Base-by-base conservation (phyloP, 2,329 filamentous ascomycete genomes). In the Fusarium circinatum region DNA sequence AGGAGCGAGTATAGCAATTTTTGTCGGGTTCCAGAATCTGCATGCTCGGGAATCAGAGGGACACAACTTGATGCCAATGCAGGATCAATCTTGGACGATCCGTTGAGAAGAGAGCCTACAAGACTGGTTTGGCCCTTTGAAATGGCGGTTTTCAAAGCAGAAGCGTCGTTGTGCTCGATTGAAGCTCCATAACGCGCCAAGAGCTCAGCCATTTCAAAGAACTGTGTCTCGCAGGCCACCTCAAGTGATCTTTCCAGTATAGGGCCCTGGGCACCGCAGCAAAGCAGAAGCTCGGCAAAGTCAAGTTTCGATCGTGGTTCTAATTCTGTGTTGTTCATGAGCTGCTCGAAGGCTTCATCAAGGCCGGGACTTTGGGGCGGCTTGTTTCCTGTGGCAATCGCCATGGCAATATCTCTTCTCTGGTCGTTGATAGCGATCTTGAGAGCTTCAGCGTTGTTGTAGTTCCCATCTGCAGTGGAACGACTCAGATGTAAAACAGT, bases 261-360 rank as follows among this genome's bases (percentile, higher is more conserved):
- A 20, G 88, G 85, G 4, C 89, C 89, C 18, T 83, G 81, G 3
- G 89, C 89, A 0, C 89, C 89, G 3, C 87, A 89, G 60, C 89
- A 90, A 4, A 92, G 82, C 4, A 92, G 76, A 6, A 89, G 80
- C 75, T 91, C 89, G 0, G 87, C 83, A 69, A 91, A 81, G 6
- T 84, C 83, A 47, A 88, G 79, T 74, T 88, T 89, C 38, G 86
- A 84, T 36, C 85, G 83, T 0, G 86, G 85, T 11, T 83, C 83
- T 24, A 89, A 82, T 5, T 84, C 84, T 5, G 84, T 77, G 55
- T 86, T 84, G 4, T 83, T 78, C 65, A 88, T 84, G 4, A 90
- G 80, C 10, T 83, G 77, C 5, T 81, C 80, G 45, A 91, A 88
- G 17, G 88, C 86, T 30, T 86, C 84, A 61, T 87, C 85, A 7